Conservation (phyloP, 345 rosid genomes). For the Rhodomyrtus tomentosa region DNA sequence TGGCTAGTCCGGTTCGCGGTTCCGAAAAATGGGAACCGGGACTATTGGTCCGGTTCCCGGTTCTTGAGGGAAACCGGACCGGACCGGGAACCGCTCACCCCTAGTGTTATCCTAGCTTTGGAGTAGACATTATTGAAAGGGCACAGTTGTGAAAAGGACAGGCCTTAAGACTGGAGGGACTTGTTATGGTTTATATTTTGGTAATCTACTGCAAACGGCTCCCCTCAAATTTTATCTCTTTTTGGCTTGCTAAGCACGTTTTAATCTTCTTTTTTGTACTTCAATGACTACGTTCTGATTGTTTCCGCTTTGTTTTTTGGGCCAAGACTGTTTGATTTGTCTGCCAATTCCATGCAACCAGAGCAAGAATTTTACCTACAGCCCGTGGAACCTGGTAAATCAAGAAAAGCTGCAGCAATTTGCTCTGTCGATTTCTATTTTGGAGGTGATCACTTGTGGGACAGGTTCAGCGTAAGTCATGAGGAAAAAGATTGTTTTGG, state of each 20-base stretch:
- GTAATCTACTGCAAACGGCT: neutral
- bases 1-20: too few species aligned
- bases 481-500: neutral
- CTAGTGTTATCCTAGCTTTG: neutral
- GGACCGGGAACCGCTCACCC: too few species aligned
- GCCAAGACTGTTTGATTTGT: slow-evolving; percentile 72
- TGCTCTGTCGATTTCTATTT: slow-evolving; percentile 82
- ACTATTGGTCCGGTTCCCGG: too few species aligned
- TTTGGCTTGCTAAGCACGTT: neutral
- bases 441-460: slow-evolving; percentile 96
- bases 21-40: too few species aligned
- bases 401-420: slow-evolving; percentile 62
- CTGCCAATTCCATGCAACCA: slow-evolving; percentile 58
- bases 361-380: slow-evolving; percentile 95
- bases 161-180: neutral
- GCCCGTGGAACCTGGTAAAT: slow-evolving; percentile 79
- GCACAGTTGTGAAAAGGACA: neutral
- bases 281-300: neutral
- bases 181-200: neutral
- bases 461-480: slow-evolving; percentile 78
- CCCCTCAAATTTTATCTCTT: neutral
- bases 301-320: slow-evolving; percentile 4
- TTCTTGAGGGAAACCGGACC: too few species aligned
- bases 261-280: neutral
- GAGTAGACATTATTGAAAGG: neutral